Conservation (phyloP, 1,139 yeast genomes). For the Debaryomyces nepalensis region DNA sequence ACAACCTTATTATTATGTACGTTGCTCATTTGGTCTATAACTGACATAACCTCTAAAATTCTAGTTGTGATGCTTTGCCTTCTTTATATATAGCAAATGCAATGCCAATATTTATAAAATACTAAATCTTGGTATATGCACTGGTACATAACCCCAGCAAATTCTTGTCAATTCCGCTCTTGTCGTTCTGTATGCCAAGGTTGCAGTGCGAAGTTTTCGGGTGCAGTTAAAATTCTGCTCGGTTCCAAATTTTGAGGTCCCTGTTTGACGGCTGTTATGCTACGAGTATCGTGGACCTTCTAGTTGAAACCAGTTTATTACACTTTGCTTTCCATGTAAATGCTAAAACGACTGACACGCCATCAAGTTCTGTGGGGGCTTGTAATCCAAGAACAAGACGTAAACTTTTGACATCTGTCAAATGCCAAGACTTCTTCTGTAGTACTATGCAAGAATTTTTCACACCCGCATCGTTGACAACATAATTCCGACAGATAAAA, state of each 20-base stretch:
- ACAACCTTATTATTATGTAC: slow-evolving; percentile 27
- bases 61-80: slow-evolving; percentile 8
- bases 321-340: no score
- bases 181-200: slow-evolving; percentile 5
- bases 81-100: slow-evolving; percentile 2
- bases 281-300: no score
- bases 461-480: slow-evolving; percentile 3
- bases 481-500: slow-evolving; percentile 3
- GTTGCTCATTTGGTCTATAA: slow-evolving; percentile 9
- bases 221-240: no score
- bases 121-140: slow-evolving; percentile 9
- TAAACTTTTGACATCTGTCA: slow-evolving; percentile 8
- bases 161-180: slow-evolving; percentile 7
- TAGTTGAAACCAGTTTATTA: no score
- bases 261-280: no score
- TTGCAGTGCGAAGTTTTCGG: slow-evolving; percentile 1
- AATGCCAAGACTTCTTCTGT: slow-evolving; percentile 4
- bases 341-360: no score
- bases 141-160: slow-evolving; percentile 8
- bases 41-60: slow-evolving; percentile 14
- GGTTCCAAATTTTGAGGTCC: no score
- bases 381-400: neutral
- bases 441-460: neutral
- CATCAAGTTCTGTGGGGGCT: no score
- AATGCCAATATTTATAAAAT: neutral